These are phyloP conservation scores for Venustampulla echinocandica DNA, from an alignment of 495 filamentous ascomycete genomes.

Conservation along the genomic window DNA sequence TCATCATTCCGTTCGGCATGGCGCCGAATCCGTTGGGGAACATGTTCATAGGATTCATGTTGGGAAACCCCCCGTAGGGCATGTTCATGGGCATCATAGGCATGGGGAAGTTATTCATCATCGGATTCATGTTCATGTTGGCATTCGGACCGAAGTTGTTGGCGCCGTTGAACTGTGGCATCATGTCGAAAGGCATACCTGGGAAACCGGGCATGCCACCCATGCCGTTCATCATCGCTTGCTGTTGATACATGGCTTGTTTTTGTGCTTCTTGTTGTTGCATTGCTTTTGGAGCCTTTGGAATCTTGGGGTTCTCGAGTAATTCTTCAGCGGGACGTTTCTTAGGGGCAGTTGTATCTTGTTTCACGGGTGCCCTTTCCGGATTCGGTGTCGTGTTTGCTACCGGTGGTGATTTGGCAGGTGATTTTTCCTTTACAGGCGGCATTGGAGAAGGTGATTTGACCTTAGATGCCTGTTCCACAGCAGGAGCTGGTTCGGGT, in stretches of 20 bases:
- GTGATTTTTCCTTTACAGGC: conserved; percentile 30
- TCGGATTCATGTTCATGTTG: conserved; percentile 22
- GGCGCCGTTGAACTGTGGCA: conserved; percentile 10
- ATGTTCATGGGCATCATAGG: conserved; percentile 33
- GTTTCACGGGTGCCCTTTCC: conserved; percentile 2
- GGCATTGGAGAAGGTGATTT: conserved; percentile 20
- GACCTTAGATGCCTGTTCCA: conserved; percentile 9
- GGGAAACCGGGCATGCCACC: conserved; percentile 30
- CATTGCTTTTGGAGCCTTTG: conserved; percentile 52
- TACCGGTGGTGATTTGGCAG: conserved; percentile 31
- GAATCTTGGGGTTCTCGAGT: conserved; percentile 53
- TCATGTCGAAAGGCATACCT: conserved; percentile 29
- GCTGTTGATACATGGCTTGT: conserved; percentile 24
- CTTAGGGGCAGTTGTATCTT: conserved; percentile 36
- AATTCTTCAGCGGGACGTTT: conserved; percentile 78
- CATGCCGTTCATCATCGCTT: conserved; percentile 31
- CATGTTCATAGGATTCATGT: conserved; percentile 30
- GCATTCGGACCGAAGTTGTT: conserved; percentile 22
- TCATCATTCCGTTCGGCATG: conserved; percentile 24
- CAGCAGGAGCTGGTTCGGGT: conserved; percentile 9
- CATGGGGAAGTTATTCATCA: conserved; percentile 25
- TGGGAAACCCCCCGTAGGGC: conserved; percentile 34
- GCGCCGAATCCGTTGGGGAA: conserved; percentile 19
- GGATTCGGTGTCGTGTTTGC: conserved; percentile 11
- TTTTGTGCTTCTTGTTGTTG: conserved; percentile 37